Percentiles rank a stretch among this genome's conserved stretches.
Conservation (phyloP, 2,329 filamentous ascomycete genomes). For the Leptographium wingfieldii region DNA sequence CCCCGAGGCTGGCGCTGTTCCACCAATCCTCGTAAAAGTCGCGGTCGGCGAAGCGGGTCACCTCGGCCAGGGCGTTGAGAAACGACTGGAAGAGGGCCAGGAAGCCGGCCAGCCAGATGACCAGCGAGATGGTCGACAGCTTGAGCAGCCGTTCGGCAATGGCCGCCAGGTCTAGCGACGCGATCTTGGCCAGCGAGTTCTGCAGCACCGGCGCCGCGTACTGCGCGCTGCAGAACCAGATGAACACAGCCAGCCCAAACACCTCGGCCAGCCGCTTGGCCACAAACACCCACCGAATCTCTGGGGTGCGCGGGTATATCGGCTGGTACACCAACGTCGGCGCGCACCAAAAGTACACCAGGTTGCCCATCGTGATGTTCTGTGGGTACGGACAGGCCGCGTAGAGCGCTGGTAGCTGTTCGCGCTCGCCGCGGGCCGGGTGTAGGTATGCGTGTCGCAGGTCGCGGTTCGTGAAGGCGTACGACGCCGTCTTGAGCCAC, state of each 20-base stretch:
- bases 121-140: constrained; percentile 83
- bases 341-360: constrained; percentile 96
- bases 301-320: constrained; percentile 74
- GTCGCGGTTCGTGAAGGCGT: constrained; percentile 93
- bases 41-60: constrained; percentile 81
- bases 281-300: constrained; percentile 80
- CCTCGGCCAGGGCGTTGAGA: constrained; percentile 80
- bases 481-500: constrained; percentile 91
- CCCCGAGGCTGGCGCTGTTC: constrained; percentile 77
- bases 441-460: constrained; percentile 83
- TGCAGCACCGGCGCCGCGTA: constrained; percentile 82
- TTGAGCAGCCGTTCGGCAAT: constrained; percentile 89
- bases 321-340: constrained; percentile 95
- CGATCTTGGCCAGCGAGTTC: constrained; percentile 83
- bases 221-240: constrained; percentile 91
- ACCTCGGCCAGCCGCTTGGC: constrained; percentile 70
- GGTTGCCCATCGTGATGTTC: constrained; percentile 79
- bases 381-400: constrained; percentile 70
- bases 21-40: constrained; percentile 98
- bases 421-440: constrained; percentile 52
- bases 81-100: constrained; percentile 92
- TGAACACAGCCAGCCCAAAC: constrained; percentile 67
- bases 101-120: constrained; percentile 96
- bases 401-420: constrained; percentile 71
- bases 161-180: constrained; percentile 62